Base-by-base conservation (phyloP, 441 rosid genomes). In the Populus trichocarpa region DNA sequence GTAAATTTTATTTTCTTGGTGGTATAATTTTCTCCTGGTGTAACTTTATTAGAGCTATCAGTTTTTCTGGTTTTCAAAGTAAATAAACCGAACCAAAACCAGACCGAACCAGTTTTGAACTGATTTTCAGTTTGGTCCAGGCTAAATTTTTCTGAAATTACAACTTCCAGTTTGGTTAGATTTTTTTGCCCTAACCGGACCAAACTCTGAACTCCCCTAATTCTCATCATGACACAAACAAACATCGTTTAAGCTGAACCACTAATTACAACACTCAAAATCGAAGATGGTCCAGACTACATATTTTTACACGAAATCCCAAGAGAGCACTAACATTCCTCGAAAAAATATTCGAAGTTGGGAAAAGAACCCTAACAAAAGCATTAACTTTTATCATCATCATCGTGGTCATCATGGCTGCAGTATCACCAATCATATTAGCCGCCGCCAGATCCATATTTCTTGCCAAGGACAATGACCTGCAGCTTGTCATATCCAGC, bases 401-500 rank as follows among this genome's bases (percentile, higher is more conserved):
- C 80, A 53, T 85, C 84, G 9, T 71, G 77, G 65, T 76, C 63
- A 12, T 46, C 80, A 53, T 53, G 61, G 61, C 89, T 25, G 35
- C 36, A 23, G 23, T 42, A 38, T 14, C 69, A 9, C 8, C 30
- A 7, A 36, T 6, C 22, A n/a, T 23, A 71, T 87, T 83, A 92
- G 36, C 98, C 89, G 6, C 96, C 89, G 0, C 91, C 92, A 3
- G 97, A 95, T 79, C 98, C 91, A 12, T 93, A 95, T 74, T 90
- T 95, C 89, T 92, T 93, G 77, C 99, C 99, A 0, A 93, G 80
- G 42, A 95, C 80, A 77, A 95, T 0, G 33, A 93, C 85, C 91
- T 95, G 98, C 79, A 95, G 87, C 85, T 92, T 92, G 91, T 92
- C 98, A 77, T 95, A 93, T 32, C 99, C 95, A 22, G 98, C 98